Evolutionary conservation across 139 green algal species (phyloP), one percentile per base, ranked within the genome.

Genomic region (Gonium pectorale): DNA sequence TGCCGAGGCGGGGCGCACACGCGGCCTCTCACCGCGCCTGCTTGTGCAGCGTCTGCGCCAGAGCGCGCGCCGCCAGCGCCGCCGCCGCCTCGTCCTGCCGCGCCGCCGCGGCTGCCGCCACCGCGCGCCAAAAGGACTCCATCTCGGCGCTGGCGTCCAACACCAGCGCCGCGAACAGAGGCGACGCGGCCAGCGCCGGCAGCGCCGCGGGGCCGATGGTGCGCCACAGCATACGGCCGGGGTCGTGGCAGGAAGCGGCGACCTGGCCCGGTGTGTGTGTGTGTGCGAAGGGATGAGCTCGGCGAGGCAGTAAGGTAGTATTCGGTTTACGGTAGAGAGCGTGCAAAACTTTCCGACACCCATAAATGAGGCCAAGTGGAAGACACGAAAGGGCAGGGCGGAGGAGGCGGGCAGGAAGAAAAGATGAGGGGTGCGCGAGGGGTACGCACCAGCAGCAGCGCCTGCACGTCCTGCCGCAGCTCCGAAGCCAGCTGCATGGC

Each of bases 401-500:
- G 4, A 74, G 17, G 56, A 24, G 56, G 56, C 6, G 22, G 56
- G 21, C 6, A n/a, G 56, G 56, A 24, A n/a, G n/a, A n/a, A n/a
- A 64, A 33, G 56, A 24, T n/a, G 31, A 9, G 56, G 56, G n/a
- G n/a, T n/a, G n/a, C n/a, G n/a, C n/a, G n/a, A n/a, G n/a, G n/a
- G n/a, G n/a, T n/a, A n/a, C 73, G 7, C 74, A 82, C 74, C 74
- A 82, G 74, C 74, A 88, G 60, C 74, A 85, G 64, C 2, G 63
- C 74, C 64, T 72, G 73, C 62, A 88, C 44, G 51, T 88, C 83
- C 49, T 74, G 52, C 52, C 74, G 44, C 33, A 81, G n/a, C 74
- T 88, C 83, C n/a, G 31, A 29, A 15, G 83, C 83, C 64, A 88
- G 83, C 66, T 85, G 66, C 64, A 80, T 80, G 35, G 83, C 66